These are phyloP conservation scores for Polyporus tsugae DNA, from an alignment of 1,284 basidiomycete genomes.

Conservation along the genomic window DNA sequence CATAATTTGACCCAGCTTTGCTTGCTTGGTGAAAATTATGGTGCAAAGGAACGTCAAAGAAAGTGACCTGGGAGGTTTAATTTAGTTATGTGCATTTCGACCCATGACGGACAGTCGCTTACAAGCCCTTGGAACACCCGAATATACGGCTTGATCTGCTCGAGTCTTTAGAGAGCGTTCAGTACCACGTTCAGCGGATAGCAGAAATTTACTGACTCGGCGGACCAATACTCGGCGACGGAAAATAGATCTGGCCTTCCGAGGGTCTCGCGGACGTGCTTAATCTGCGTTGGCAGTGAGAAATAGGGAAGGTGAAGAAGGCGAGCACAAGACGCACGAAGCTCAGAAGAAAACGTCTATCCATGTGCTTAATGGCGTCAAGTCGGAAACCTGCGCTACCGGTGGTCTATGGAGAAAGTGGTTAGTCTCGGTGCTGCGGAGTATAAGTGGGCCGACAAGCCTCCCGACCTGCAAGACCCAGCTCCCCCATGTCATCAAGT, in stretches of 20 bases:
- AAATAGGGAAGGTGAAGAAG: constrained; percentile 48
- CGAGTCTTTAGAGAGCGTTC: constrained; percentile 49
- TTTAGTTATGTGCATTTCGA: neutral
- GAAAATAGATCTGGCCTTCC: constrained; percentile 64
- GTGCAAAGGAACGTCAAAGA: constrained; percentile 85
- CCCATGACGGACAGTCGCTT: constrained; percentile 19
- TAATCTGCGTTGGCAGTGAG: constrained; percentile 53
- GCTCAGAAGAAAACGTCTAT: constrained; percentile 66
- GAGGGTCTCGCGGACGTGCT: constrained; percentile 52
- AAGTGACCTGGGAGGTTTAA: constrained; percentile 59
- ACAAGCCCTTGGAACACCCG: constrained; percentile 70
- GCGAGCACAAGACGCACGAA: constrained; percentile 59
- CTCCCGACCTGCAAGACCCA: constrained; percentile 69
- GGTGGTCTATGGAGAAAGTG: constrained; percentile 62
- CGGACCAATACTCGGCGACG: constrained; percentile 81
- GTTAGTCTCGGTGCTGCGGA: constrained; percentile 8
- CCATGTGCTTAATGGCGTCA: constrained; percentile 90
- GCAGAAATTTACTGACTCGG: constrained; percentile 54
- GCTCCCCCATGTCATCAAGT: constrained; percentile 70
- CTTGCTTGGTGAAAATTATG: constrained; percentile 75
- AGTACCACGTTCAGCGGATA: constrained; percentile 5
- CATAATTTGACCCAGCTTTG: constrained; percentile 63
- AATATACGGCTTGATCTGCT: constrained; percentile 62
- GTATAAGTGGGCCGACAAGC: neutral
- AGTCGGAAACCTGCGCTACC: constrained; percentile 85